Base-by-base conservation (phyloP, 164 flowering plant species). In the Cinnamomum micranthum region DNA sequence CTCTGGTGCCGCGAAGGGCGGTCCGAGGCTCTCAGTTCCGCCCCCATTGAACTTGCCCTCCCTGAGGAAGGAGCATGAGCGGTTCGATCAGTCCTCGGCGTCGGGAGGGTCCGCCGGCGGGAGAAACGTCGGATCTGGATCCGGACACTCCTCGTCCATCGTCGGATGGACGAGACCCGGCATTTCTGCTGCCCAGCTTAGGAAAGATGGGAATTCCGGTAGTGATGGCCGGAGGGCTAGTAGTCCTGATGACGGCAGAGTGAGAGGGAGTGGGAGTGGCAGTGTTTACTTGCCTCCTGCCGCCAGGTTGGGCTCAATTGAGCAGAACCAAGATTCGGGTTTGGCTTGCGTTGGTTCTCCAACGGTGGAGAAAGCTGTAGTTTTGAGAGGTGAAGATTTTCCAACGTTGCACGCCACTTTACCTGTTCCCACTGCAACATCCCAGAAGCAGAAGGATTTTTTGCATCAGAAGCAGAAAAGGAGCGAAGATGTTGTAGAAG, bases 41-140 rank as follows among this genome's bases (percentile, higher is more conserved):
- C 93, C 97, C 93, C 99, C 99, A 92, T 85, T 95, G 95, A 95
- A 95, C 77, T 80, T 95, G 72, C 99, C 99, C 0, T 93, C 98
- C 0, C 71, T 92, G 85, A 86, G 97, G 77, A 95, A 88, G 78
- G 99, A 95, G 75, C 96, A 92, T 78, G 98, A 93, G 81, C 81
- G 85, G 50, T 82, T 91, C 73, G 99, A 95, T 88, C 78, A 85
- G 0, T 81, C 85, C 17, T 84, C 90, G 7, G 78, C 85, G 22
- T 52, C 5, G 19, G 19, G 59, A 13, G 90, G 91, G 63, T 25
- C 80, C 11, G 81, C 77, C 66, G 90, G 86, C 15, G 87, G 86
- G 24, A 84, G 83, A 3, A 88, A 85, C n/a, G 76, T 85, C 3
- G 94, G 93, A 10, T 77, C 83, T 80, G 97, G 92, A 64, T 52